A percentile compares a stretch with the other conserved stretches of the same genome.
Conservation (phyloP, 2,329 filamentous ascomycete species). For the Parastagonospora avenae region DNA sequence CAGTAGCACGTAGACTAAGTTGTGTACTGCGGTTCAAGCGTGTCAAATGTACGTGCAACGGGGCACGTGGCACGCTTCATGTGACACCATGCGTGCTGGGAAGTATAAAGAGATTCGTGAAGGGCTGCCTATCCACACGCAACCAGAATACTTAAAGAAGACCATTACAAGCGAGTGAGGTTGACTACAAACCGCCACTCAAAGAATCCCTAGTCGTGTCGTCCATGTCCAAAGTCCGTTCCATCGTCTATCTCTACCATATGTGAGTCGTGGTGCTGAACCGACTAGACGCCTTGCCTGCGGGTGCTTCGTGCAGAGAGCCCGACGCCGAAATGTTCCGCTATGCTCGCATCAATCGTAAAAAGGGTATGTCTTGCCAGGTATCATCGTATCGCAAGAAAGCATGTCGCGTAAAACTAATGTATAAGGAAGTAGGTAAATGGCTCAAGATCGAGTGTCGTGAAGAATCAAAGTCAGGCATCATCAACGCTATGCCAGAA, state of each 20-base stretch:
- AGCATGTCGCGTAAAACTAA: slow-evolving; percentile 29
- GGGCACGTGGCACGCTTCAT: slow-evolving; percentile 31
- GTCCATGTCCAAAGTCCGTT: slow-evolving; percentile 14
- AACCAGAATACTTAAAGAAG: slow-evolving; percentile 20
- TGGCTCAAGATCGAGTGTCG: slow-evolving; percentile 24
- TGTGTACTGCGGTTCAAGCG: background rate
- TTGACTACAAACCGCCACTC: slow-evolving; percentile 25
- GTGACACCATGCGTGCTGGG: slow-evolving; percentile 33
- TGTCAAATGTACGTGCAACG: slow-evolving; percentile 4
- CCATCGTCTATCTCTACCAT: slow-evolving; percentile 27
- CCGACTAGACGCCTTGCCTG: slow-evolving; percentile 26
- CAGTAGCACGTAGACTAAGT: background rate
- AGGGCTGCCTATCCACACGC: slow-evolving; percentile 17
- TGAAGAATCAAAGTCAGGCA: slow-evolving; percentile 8
- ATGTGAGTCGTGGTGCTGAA: slow-evolving; percentile 22
- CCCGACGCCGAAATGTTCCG: slow-evolving; percentile 32
- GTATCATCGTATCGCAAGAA: slow-evolving; percentile 38
- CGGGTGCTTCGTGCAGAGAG: slow-evolving; percentile 10
- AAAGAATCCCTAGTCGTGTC: slow-evolving; percentile 14
- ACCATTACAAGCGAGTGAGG: slow-evolving; percentile 29
- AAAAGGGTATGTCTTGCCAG: slow-evolving; percentile 45
- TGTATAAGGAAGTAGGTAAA: slow-evolving; percentile 22
- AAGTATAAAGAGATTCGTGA: slow-evolving; percentile 24
- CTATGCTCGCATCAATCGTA: slow-evolving; percentile 44
- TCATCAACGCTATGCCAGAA: background rate